Base-by-base conservation (phyloP, 108 stramenopile species). In the Nitzschia sp. region DNA sequence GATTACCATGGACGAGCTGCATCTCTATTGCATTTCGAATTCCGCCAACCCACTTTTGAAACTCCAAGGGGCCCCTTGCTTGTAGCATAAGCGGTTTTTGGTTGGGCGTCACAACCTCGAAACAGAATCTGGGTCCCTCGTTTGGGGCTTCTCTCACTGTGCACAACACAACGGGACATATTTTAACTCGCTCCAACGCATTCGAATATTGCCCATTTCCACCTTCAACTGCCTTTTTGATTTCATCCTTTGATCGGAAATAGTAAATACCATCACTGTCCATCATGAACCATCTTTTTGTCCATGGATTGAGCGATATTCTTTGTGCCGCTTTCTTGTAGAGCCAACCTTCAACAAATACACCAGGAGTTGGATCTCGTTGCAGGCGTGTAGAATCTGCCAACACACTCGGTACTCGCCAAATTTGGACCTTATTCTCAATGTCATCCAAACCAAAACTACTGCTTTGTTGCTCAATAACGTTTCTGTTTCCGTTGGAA, bases 161-260 rank as follows among this genome's bases (percentile, higher is more conserved):
- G 71, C 91, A 95, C 29, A 97, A 78, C 19, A 96, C 85, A 53
- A 96, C 89, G 60, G 96, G 95, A 69, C 95, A 96, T 53, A 97
- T 85, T 59, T 90, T 91, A 8, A 92, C 82, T 2, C 92, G 83
- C 50, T 90, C 85, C 62, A 86, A 81, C 1, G 73, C 72, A 25
- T 76, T 69, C 38, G 62, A 31, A 60, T 71, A 35, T 22, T 67
- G 68, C 41, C 52, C 73, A 22, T 56, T 33, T 46, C 15, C 6
- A 8, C 75, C 69, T 9, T 72, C 61, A 53, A 50, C 59, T 1
- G 48, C 64, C 68, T 78, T 88, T 35, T 85, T 80, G 21, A 33
- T 71, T 19, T 87, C 75, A 6, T 68, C 78, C 1, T 62, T 65
- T 9, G 69, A 73, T 60, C 88, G 76, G 38, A 89, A 84, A 53